Evolutionary conservation across 2,329 filamentous ascomycete genomes (phyloP).

Genomic region (Corniculantispora saksenae): DNA sequence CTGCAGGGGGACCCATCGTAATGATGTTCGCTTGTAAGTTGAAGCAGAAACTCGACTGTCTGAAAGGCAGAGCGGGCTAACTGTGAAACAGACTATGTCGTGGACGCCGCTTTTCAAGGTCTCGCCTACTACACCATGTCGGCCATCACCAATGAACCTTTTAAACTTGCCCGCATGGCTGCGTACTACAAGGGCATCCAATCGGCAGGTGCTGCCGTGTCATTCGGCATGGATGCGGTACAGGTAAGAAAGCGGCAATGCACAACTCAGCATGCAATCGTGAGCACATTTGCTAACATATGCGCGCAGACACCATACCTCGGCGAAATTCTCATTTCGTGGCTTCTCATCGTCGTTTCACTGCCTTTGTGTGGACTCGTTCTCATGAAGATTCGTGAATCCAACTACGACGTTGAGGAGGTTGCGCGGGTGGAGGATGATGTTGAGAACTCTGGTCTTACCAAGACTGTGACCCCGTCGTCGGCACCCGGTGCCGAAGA

Average conservation of each 20-base stretch:
- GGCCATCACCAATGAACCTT: constrained; percentile 70
- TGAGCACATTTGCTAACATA: neutral
- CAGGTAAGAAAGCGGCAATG: constrained; percentile 24
- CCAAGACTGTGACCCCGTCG: neutral
- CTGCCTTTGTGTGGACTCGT: constrained; percentile 27
- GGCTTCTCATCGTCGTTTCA: constrained; percentile 27
- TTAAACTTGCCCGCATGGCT: constrained; percentile 73
- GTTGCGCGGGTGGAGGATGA: constrained; percentile 23
- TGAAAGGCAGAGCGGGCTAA: neutral
- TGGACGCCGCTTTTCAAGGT: constrained; percentile 45
- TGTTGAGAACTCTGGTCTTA: neutral
- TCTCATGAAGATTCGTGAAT: constrained; percentile 25
- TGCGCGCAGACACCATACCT: constrained; percentile 26
- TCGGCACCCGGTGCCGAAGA: neutral
- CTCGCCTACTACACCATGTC: constrained; percentile 74
- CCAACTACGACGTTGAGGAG: constrained; percentile 29
- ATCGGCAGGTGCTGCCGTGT: constrained; percentile 67
- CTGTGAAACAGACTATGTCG: constrained; percentile 26
- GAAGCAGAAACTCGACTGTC: neutral
- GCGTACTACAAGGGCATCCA: constrained; percentile 84
- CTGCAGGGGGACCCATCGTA: constrained; percentile 28
- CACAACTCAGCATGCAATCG: neutral
- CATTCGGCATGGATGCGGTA: constrained; percentile 36
- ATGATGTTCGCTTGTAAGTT: constrained; percentile 27
- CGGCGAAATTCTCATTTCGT: constrained; percentile 27